These are phyloP conservation scores for Lathyrus aphaca DNA, from an alignment of 306 rosid species.

Conservation along the genomic window DNA sequence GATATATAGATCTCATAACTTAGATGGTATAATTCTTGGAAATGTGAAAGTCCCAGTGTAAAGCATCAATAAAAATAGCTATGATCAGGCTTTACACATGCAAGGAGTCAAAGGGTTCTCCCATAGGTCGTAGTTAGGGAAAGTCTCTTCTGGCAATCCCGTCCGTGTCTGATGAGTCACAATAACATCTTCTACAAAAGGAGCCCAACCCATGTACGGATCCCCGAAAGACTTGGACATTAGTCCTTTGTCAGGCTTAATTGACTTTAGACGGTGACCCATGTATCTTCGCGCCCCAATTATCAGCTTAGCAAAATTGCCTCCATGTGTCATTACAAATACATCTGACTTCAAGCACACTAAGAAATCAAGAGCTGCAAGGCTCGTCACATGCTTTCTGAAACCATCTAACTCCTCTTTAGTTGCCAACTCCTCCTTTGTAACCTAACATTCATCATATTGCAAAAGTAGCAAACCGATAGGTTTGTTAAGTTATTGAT, in stretches of 20 bases:
- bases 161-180: constrained; percentile 87
- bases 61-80: constrained; percentile 34
- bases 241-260: constrained; percentile 96
- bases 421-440: constrained; percentile 92
- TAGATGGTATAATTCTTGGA: constrained; percentile 35
- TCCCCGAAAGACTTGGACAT: constrained; percentile 99
- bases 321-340: constrained; percentile 99
- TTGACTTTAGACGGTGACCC: constrained; percentile 94
- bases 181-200: constrained; percentile 89
- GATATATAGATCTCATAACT: constrained; percentile 34
- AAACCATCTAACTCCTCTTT: constrained; percentile 85
- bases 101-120: constrained; percentile 97
- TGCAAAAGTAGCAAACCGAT: constrained; percentile 11
- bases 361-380: constrained; percentile 97
- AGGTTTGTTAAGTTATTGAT: neutral
- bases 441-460: constrained; percentile 55
- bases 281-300: constrained; percentile 95
- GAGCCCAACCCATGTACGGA: constrained; percentile 98
- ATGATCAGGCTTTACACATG: constrained; percentile 87
- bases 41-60: constrained; percentile 34
- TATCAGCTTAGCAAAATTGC: constrained; percentile 95
- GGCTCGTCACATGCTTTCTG: constrained; percentile 95
- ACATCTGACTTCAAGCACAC: constrained; percentile 98
- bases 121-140: constrained; percentile 95
- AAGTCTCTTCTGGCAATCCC: constrained; percentile 91